phyloP scores from a whole-genome alignment of 148 eudicot species.

The Rhododendron mucronatum region DNA sequence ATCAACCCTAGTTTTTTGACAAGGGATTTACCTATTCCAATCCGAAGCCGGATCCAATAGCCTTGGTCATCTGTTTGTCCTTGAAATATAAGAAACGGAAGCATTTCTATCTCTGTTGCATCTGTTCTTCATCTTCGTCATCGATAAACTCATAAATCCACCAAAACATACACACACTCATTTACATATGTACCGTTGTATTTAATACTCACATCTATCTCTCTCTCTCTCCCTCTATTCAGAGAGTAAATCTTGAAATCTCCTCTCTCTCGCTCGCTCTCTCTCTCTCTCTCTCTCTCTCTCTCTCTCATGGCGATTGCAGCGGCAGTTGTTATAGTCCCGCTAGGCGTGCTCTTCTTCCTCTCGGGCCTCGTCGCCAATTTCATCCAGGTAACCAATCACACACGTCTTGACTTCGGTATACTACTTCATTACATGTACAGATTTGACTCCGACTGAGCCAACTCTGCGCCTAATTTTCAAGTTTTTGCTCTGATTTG shows the following conservation, averaged over 20 bases:
- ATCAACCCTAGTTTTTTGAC: neutral
- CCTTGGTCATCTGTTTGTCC: neutral
- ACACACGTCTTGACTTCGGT: neutral
- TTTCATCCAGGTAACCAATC: conserved; percentile 51
- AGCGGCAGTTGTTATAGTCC: conserved; percentile 69
- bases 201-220: neutral
- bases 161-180: neutral
- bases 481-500: neutral
- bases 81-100: neutral
- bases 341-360: conserved; percentile 72
- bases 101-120: neutral
- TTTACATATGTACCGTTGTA: neutral
- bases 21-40: too few species aligned
- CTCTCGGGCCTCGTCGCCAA: conserved; percentile 76
- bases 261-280: neutral
- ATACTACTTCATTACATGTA: neutral
- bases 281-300: neutral
- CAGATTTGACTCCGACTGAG: conserved; percentile 1
- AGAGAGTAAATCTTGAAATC: neutral
- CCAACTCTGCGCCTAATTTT: neutral
- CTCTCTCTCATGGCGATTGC: conserved; percentile 52
- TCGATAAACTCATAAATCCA: neutral
- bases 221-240: conserved; percentile 1
- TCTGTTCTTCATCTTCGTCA: neutral
- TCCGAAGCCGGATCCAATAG: neutral